phyloP scores from a whole-genome alignment of 257 asterid species.

The Jacaranda mimosifolia region DNA sequence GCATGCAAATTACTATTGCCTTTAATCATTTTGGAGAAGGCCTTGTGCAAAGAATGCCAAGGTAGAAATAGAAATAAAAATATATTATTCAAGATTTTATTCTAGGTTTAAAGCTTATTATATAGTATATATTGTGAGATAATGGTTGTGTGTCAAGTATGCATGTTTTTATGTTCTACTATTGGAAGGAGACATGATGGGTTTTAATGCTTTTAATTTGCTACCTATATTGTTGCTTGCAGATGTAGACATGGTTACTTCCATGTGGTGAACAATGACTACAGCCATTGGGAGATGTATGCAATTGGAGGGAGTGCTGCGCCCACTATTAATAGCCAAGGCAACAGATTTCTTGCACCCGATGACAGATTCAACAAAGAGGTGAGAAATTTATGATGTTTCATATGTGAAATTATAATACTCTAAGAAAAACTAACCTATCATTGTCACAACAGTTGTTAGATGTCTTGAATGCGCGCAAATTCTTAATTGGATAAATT shows the following conservation, averaged over 20 bases:
- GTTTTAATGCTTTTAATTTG: slow-evolving; percentile 7
- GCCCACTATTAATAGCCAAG: slow-evolving; percentile 62
- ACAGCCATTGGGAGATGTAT: slow-evolving; percentile 67
- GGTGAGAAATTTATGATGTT: slow-evolving; percentile 28
- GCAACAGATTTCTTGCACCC: slow-evolving; percentile 32
- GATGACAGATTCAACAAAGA: slow-evolving; percentile 50
- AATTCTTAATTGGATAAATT: neutral
- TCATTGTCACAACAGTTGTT: slow-evolving; percentile 6
- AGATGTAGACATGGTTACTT: slow-evolving; percentile 65
- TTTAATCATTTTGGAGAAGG: slow-evolving; percentile 58
- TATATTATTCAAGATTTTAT: neutral
- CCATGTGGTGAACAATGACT: slow-evolving; percentile 69
- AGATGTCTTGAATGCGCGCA: neutral
- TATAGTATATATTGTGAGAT: too few species aligned
- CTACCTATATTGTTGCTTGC: slow-evolving; percentile 10
- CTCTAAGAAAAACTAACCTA: neutral
- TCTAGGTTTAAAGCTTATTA: too few species aligned
- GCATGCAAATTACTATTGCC: slow-evolving; percentile 73
- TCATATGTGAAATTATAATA: too few species aligned
- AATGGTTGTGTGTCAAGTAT: too few species aligned
- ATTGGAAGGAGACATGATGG: neutral
- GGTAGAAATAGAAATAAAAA: slow-evolving; percentile 33
- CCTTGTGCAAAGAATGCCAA: slow-evolving; percentile 55
- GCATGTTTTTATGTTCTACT: neutral
- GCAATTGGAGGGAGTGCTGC: slow-evolving; percentile 65